Evolutionary conservation across 1,284 basidiomycete genomes (phyloP), one percentile per base, ranked within the genome.

Genomic region (Leccinum angustisporum): DNA sequence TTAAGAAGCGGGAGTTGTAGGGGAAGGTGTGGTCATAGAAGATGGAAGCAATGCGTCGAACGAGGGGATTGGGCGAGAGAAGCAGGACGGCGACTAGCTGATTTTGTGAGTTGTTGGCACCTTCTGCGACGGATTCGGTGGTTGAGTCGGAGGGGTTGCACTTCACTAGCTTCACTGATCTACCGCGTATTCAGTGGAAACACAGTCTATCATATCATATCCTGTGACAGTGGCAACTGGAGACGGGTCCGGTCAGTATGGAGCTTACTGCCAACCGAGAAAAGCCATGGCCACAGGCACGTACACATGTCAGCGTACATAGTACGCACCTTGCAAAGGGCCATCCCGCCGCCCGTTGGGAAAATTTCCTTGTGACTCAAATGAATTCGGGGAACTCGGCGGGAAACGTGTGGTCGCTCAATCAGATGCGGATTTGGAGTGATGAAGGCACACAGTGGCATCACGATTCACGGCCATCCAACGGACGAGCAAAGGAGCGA

Each of bases 1-100:
- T 77, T 0, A 70, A 70, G 34, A 72, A 71, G 65, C 51, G 9
- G n/a, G 18, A 6, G 48, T 13, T 8, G 51, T 43, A 13, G 34
- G 3, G 13, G 18, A 25, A 8, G 43, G 11, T 30, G 9, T 16
- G 8, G 50, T 16, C 25, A n/a, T 14, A 7, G 43, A 9, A 4
- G 27, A 31, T 9, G 11, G 16, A 14, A 43, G 7, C 5, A 51
- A 56, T n/a, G 33, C 13, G 3, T 57, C 38, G 31, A 62, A 66
- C 21, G 60, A 53, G 16, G 18, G 9, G 18, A 46, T 21, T 21
- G 11, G 10, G 43, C 18, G 18, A 48, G 21, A 48, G 46, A 53
- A 60, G 9, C 31, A 40, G 4, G 61, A 38, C 18, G 53, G 64
- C 33, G 52, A 51, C 38, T 14, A 40, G 16, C 46, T 62, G 18